Evolutionary conservation across 2,329 filamentous ascomycete genomes (phyloP), one percentile per base, ranked within the genome.

Genomic region (Verticillium tricorpus): DNA sequence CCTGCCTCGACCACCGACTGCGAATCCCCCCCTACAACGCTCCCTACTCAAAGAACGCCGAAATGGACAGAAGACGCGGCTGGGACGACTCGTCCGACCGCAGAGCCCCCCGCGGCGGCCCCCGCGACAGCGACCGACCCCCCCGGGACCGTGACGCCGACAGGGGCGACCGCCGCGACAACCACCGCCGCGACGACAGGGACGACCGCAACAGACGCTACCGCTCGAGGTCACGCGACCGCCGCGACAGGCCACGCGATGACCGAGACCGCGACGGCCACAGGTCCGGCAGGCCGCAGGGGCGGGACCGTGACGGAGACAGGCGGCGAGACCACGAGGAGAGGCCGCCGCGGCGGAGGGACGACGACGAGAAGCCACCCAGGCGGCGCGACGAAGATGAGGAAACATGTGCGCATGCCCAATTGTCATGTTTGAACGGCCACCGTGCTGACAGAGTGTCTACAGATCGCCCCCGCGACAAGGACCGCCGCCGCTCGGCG

Each of bases 41-140:
- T 4, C 45, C n/a, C 45, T 3, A 17, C n/a, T 15, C 39, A 45
- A 9, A 50, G n/a, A 50, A 12, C 19, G 7, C n/a, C 56, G 28
- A 15, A 28, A 59, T 59, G 58, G 25, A 45, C 58, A 61, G 63
- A 50, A 60, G 58, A 60, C 61, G 57, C 28, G 86, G 89, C 67
- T 86, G 85, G 84, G 86, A 89, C 64, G 80, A 83, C 52, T 75
- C 78, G 4, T 35, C 58, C 12, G 78, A 80, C 60, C 75, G 77
- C 19, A 74, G 74, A 60, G 72, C 60, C 34, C 59, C 63, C 54
- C 67, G 69, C 50, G 70, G 73, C 34, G 70, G 72, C 59, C 67
- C 67, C 40, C 68, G 67, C 57, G 70, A 71, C n/a, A 64, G 73
- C 45, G 71, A 71, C 56, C 67, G 72, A n/a, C 45, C n/a, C 35